Evolutionary conservation across 2,329 filamentous ascomycete species (phyloP).

Genomic region (Fusarium bactridioides): DNA sequence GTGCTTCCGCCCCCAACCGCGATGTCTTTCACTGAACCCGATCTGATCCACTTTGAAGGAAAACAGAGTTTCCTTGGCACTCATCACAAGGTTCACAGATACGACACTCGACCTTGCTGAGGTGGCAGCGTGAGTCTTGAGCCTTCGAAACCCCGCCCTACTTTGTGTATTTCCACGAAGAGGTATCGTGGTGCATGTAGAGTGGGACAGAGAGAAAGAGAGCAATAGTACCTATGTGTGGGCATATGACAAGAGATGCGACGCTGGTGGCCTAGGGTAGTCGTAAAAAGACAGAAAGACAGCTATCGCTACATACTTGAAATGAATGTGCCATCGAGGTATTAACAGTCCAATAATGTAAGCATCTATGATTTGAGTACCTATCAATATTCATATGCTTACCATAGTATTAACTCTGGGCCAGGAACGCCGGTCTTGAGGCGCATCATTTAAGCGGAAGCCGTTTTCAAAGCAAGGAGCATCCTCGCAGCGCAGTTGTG

Average conservation of each 20-base stretch:
- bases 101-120: constrained; percentile 1
- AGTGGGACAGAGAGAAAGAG: neutral
- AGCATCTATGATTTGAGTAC: neutral
- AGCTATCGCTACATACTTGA: neutral
- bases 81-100: neutral
- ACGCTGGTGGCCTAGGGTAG: constrained; percentile 19
- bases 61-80: constrained; percentile 20
- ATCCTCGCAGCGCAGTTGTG: constrained; percentile 4
- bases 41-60: neutral
- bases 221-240: neutral
- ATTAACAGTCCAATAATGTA: neutral
- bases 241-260: neutral
- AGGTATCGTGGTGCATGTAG: neutral
- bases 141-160: constrained; percentile 4
- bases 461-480: neutral
- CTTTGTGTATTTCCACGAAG: constrained; percentile 2
- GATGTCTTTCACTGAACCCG: constrained; percentile 1
- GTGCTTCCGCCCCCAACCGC: neutral
- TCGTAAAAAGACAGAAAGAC: neutral
- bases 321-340: neutral
- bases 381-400: neutral
- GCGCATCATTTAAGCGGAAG: neutral
- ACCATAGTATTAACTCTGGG: neutral
- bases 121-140: neutral
- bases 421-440: neutral